These are phyloP conservation scores for Begonia loranthoides DNA, from an alignment of 306 rosid genomes.

Conservation along the genomic window DNA sequence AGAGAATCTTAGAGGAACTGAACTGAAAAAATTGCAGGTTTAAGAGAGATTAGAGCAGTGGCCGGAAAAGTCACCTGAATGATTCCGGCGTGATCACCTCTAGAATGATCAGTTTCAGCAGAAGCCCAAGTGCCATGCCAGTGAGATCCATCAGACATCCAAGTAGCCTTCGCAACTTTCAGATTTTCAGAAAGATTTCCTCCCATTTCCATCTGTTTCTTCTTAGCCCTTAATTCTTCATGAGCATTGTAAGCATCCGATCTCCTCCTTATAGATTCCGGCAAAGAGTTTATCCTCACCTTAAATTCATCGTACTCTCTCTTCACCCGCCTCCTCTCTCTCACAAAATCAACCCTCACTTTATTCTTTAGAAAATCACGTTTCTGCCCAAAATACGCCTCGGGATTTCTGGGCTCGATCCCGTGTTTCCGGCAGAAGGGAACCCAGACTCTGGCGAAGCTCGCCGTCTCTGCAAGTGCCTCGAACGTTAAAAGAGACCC, in stretches of 20 bases:
- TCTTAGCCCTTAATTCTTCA: slow-evolving; percentile 67
- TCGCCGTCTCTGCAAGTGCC: slow-evolving; percentile 82
- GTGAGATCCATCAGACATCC: slow-evolving; percentile 93
- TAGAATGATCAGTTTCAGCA: slow-evolving; percentile 54
- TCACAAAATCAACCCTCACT: slow-evolving; percentile 73
- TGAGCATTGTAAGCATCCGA: slow-evolving; percentile 81
- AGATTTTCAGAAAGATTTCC: slow-evolving; percentile 31
- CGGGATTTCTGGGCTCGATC: slow-evolving; percentile 73
- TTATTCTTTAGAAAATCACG: slow-evolving; percentile 73
- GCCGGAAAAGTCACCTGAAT: slow-evolving; percentile 44
- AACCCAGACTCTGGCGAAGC: slow-evolving; percentile 68
- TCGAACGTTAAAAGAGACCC: slow-evolving; percentile 74
- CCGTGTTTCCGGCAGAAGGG: slow-evolving; percentile 68
- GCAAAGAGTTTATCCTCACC: slow-evolving; percentile 66
- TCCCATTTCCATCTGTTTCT: slow-evolving; percentile 63
- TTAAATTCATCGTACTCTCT: slow-evolving; percentile 81
- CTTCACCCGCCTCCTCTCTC: slow-evolving; percentile 76
- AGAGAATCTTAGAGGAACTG: not conserved
- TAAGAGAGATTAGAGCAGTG: too few species aligned
- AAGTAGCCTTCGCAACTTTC: slow-evolving; percentile 56
- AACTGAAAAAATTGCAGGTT: too few species aligned
- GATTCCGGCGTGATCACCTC: slow-evolving; percentile 82
- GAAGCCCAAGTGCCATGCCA: slow-evolving; percentile 93
- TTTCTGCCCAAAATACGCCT: slow-evolving; percentile 71
- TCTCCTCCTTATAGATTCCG: slow-evolving; percentile 72